Evolutionary conservation across 805 yeast genomes (phyloP), one percentile per base, ranked within the genome.

Genomic region (Wickerhamiella vanderwaltii): DNA sequence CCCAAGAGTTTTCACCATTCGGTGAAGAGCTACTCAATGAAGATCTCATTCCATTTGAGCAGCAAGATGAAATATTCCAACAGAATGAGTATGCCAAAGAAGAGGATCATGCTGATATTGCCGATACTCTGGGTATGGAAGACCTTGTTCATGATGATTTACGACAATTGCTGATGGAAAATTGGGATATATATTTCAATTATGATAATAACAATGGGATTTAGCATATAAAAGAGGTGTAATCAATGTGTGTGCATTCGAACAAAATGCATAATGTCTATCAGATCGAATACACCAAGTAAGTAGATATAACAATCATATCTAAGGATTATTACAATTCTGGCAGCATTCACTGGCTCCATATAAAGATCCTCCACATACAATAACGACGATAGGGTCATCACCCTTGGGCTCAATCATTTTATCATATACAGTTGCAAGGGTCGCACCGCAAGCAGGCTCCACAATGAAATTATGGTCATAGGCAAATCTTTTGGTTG

Each of bases 361-460:
- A 32, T 18, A 35, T 6, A 26, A 13, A 6, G 43, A 24, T 2
- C 47, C 47, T 6, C 82, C 83, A 51, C 83, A 77, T 1, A 72
- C 81, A 29, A 77, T 67, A 3, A 74, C 60, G 4, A 76, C 67
- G 2, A 76, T 59, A 7, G 71, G 60, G 29, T 67, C 71, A 34
- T 72, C 71, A 4, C 44, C 45, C 19, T 35, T 41, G 32, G 56
- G 44, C 16, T 42, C 34, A 17, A 46, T 46, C 29, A 43, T 41
- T 15, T 36, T 13, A 5, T 19, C 36, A 12, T 33, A 19, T 44
- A 51, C 37, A 4, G 71, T 58, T 17, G 76, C 67, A 25, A 77
- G 52, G 0, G 81, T 69, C 3, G 80, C 81, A 9, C 83, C 83
- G 56, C 84, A 77, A 0, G 83, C 83, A 0, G 82, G 81, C 51